Evolutionary conservation across 768 basidiomycete species (phyloP).

Genomic region (Galerina marginata): DNA sequence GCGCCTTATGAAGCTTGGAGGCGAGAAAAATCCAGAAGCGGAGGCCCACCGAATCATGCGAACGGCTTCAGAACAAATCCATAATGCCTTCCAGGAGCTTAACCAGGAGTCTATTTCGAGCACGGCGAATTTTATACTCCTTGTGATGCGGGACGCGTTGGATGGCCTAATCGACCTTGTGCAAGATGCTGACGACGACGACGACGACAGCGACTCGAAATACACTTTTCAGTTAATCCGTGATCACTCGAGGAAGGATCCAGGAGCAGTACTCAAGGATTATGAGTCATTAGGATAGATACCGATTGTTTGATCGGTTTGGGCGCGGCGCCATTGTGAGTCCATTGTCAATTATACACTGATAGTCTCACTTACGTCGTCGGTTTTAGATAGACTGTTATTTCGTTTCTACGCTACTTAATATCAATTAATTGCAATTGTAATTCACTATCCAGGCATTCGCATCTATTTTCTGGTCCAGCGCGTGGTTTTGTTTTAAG

Average conservation of each 20-base stretch:
- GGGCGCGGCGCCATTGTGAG: neutral
- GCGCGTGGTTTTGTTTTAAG: too few relatives aligned
- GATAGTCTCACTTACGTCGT: neutral
- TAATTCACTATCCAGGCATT: conserved; percentile 1
- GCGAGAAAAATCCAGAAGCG: conserved; percentile 18
- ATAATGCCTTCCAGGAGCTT: conserved; percentile 31
- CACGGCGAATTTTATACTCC: conserved; percentile 26
- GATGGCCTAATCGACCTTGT: conserved; percentile 27
- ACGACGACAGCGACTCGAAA: conserved; percentile 27
- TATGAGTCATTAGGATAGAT: conserved; percentile 36
- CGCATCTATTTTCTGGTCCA: too few relatives aligned
- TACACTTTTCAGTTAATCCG: conserved; percentile 30
- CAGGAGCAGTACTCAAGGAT: conserved; percentile 31
- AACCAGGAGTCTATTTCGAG: conserved; percentile 23
- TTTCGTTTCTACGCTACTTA: neutral
- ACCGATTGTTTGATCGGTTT: neutral
- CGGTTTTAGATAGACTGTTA: neutral
- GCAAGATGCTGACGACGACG: conserved; percentile 27
- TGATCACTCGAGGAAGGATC: conserved; percentile 30
- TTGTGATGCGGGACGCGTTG: conserved; percentile 28
- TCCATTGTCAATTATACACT: neutral
- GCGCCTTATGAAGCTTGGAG: conserved; percentile 24
- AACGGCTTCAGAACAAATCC: conserved; percentile 33
- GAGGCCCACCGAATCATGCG: conserved; percentile 32
- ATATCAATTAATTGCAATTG: neutral